Base-by-base conservation (phyloP, 2,329 filamentous ascomycete species). In the Paraphaeosphaeria minitans region DNA sequence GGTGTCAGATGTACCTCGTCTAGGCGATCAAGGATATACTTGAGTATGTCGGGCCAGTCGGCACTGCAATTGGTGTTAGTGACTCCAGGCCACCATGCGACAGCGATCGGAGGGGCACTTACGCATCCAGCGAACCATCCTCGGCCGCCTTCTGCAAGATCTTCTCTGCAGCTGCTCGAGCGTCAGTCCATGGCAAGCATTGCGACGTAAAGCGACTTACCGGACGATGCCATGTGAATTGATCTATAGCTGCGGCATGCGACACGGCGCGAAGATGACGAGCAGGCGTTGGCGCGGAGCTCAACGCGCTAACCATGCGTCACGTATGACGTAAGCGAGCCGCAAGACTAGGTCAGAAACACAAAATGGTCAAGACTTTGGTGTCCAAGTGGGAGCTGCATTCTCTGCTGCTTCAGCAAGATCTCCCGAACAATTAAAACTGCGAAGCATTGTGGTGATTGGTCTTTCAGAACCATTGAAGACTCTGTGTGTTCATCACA, bases 31-130 rank as follows among this genome's bases (percentile, higher is more conserved):
- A 93, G 79, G 39, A 94, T 80, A 33, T 84, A 84, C 66, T 84
- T 83, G 50, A 91, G 82, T 67, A 92, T 82, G 57, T 78, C 78
- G 35, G 88, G 87, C 91, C 91, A 94, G 74, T 84, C 83, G 58
- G 85, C 82, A 70, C 90, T 93, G 75, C 62, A 68, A 62, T 46
- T 53, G 58, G 55, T 66, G 81, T 74, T 43, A 52, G 51, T 46
- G 52, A 21, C 16, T 33, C 12, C 37, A 14, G 29, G 52, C 10
- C 47, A 58, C 39, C 39, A 43, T 43, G 41, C 41, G 19, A 43
- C 41, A 21, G 41, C 19, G 19, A 19, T 22, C 16, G 37, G 56
- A 61, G 60, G 62, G 54, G 61, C 55, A 71, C 83, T 66, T 80
- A 88, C 85, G 83, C 78, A 64, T 87, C 83, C 67, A 88, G 82